These are phyloP conservation scores for Phlebopus sp. DNA, from an alignment of 1,284 basidiomycete genomes.

Conservation along the genomic window DNA sequence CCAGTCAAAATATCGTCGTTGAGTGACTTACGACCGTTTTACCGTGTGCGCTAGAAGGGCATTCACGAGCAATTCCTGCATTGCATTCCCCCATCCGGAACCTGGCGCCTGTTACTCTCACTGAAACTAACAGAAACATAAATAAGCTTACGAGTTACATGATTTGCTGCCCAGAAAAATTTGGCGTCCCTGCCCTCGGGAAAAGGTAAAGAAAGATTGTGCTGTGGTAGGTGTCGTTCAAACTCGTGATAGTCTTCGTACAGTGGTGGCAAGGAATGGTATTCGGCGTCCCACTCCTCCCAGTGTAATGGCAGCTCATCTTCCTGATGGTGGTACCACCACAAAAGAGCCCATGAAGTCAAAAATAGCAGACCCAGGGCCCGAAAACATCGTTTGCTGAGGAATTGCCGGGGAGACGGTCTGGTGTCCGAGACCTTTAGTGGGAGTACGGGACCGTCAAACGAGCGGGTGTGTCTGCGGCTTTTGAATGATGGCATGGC, in stretches of 20 bases:
- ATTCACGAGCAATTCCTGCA: conserved; percentile 54
- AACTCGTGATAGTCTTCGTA: conserved; percentile 44
- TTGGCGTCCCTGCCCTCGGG: conserved; percentile 43
- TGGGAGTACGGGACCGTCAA: conserved; percentile 15
- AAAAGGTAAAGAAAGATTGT: conserved; percentile 38
- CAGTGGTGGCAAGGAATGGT: conserved; percentile 39
- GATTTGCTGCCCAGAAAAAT: conserved; percentile 50
- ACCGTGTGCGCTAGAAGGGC: conserved; percentile 47
- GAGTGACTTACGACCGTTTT: conserved; percentile 42
- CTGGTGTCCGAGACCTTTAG: conserved; percentile 14
- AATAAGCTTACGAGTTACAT: conserved; percentile 38
- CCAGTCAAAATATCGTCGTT: not conserved
- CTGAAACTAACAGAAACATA: not conserved
- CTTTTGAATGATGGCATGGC: conserved; percentile 8
- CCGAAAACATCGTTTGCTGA: conserved; percentile 18
- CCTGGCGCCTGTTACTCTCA: conserved; percentile 22
- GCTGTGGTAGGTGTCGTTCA: conserved; percentile 47
- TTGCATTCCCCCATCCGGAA: conserved; percentile 57
- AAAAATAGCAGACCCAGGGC: conserved; percentile 18
- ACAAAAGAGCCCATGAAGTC: conserved; percentile 16
- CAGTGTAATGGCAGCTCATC: not conserved
- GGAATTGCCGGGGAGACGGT: not conserved
- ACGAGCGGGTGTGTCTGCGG: conserved; percentile 11
- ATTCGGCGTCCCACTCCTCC: conserved; percentile 1
- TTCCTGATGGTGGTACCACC: conserved; percentile 14